These are phyloP conservation scores for Eimeria sp. DNA, from an alignment of 169 alveolate genomes.

Conservation along the genomic window DNA sequence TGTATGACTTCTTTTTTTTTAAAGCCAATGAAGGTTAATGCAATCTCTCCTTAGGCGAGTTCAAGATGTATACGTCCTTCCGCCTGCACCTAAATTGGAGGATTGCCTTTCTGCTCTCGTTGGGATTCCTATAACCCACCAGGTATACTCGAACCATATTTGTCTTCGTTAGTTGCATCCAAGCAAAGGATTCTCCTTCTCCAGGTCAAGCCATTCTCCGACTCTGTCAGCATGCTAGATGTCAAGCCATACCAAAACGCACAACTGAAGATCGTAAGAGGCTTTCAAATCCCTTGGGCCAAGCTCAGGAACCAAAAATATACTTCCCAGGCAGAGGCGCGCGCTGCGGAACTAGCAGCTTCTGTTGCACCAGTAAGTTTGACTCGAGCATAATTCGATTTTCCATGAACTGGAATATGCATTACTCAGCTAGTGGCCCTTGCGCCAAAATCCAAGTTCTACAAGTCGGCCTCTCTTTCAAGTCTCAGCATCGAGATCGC, in stretches of 20 bases:
- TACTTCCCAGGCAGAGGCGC: conserved; percentile 60
- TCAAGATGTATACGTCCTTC: conserved; percentile 68
- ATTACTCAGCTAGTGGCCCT: conserved; percentile 39
- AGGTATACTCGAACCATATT: conserved; percentile 6
- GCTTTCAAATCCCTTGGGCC: background rate
- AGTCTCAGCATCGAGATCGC: conserved; percentile 68
- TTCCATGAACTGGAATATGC: background rate
- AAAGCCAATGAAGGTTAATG: background rate
- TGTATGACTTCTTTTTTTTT: background rate
- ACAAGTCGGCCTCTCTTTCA: conserved; percentile 28
- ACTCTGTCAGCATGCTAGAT: conserved; percentile 66
- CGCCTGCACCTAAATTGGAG: conserved; percentile 57
- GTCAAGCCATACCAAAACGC: conserved; percentile 68
- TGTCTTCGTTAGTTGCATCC: background rate
- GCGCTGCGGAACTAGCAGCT: conserved; percentile 76
- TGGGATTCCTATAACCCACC: conserved; percentile 68
- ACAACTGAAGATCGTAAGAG: conserved; percentile 62
- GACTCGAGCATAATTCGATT: background rate
- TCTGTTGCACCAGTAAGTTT: conserved; percentile 62
- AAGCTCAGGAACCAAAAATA: background rate
- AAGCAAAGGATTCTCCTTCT: background rate
- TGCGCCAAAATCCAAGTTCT: conserved; percentile 73
- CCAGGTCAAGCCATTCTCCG: conserved; percentile 69
- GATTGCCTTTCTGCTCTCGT: conserved; percentile 75
- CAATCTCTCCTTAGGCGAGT: conserved; percentile 9